Conservation (phyloP, 192 early-diverging fungal species). For the Pilaira anomala region DNA sequence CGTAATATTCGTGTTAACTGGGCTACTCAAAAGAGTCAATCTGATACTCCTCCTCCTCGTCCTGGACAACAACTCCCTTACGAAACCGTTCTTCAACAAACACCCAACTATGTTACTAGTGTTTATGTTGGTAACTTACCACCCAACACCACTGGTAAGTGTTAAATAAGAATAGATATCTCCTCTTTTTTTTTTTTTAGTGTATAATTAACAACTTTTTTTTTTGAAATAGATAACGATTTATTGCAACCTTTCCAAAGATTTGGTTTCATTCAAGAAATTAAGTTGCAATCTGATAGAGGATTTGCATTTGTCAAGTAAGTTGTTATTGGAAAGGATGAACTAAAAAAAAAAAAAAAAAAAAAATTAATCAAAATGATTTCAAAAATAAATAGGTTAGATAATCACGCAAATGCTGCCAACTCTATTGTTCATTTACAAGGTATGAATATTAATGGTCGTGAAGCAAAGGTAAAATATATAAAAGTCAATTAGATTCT, state of each 20-base stretch:
- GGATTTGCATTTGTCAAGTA: slow-evolving; percentile 88
- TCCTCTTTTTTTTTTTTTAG: not conserved
- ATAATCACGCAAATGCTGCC: slow-evolving; percentile 84
- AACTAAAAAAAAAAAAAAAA: not conserved
- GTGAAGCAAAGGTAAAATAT: slow-evolving; percentile 50
- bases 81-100: slow-evolving; percentile 69
- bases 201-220: not conserved
- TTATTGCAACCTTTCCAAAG: slow-evolving; percentile 54
- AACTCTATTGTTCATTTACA: slow-evolving; percentile 80
- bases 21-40: slow-evolving; percentile 76
- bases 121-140: slow-evolving; percentile 89
- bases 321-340: not conserved
- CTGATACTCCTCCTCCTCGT: slow-evolving; percentile 11
- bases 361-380: not conserved
- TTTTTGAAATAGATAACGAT: not conserved
- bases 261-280: slow-evolving; percentile 72
- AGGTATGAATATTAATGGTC: slow-evolving; percentile 65
- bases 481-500: no score
- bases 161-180: not conserved
- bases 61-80: slow-evolving; percentile 40
- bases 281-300: slow-evolving; percentile 81
- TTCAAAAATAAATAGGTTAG: slow-evolving; percentile 46
- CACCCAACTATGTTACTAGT: slow-evolving; percentile 79
- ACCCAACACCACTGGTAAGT: slow-evolving; percentile 69
- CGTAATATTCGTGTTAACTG: slow-evolving; percentile 87